These are phyloP conservation scores for Leccinum solheimii DNA, from an alignment of 1,284 basidiomycete species.

Conservation along the genomic window DNA sequence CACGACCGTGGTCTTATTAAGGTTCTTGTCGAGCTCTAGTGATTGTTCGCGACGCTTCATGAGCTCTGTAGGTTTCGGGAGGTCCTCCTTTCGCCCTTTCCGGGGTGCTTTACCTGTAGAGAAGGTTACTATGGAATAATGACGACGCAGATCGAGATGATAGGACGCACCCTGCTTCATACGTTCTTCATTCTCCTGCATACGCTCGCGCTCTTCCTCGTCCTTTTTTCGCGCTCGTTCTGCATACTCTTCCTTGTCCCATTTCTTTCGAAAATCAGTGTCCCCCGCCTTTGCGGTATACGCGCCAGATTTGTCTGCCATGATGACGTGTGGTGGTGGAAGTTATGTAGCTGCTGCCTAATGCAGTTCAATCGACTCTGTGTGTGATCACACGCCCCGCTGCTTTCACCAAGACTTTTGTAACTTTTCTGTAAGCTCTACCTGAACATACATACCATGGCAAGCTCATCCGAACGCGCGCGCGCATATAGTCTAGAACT, in stretches of 20 bases:
- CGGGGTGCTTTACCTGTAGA: conserved; percentile 78
- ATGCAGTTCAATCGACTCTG: not conserved
- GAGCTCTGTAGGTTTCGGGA: conserved; percentile 87
- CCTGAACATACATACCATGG: conserved; percentile 26
- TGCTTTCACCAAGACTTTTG: not conserved
- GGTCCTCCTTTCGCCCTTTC: conserved; percentile 61
- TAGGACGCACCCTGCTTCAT: conserved; percentile 69
- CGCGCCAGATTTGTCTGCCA: conserved; percentile 63
- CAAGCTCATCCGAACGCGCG: conserved; percentile 25
- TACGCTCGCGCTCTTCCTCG: conserved; percentile 72
- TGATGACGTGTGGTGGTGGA: conserved; percentile 26
- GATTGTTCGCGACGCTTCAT: conserved; percentile 82
- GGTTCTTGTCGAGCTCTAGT: conserved; percentile 88
- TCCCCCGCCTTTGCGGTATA: conserved; percentile 64
- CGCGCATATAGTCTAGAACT: conserved; percentile 14
- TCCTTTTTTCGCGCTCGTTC: conserved; percentile 76
- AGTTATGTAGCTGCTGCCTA: not conserved
- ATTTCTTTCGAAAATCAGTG: conserved; percentile 80
- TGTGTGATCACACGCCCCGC: conserved; percentile 20
- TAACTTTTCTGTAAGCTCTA: conserved; percentile 23
- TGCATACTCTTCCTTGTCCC: conserved; percentile 84
- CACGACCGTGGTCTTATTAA: conserved; percentile 91
- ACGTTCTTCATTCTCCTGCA: conserved; percentile 84
- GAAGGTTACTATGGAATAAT: not conserved
- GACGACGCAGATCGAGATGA: not conserved